Evolutionary conservation across 1,284 basidiomycete species (phyloP).

Genomic region (Pascua sp.): DNA sequence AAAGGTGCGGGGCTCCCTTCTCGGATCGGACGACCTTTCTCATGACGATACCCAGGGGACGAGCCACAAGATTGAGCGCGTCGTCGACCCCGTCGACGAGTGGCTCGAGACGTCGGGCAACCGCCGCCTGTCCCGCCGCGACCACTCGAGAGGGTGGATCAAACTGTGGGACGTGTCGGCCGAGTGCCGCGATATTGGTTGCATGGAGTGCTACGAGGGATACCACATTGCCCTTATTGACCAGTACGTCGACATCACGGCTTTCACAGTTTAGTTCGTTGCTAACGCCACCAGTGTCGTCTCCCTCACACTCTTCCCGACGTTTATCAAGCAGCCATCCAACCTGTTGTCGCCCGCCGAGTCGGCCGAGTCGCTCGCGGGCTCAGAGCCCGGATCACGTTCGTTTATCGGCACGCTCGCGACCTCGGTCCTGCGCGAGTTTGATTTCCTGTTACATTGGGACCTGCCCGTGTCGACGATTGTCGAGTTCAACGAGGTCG

Average conservation of each 20-base stretch:
- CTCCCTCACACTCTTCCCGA: constrained; percentile 36
- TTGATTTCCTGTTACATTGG: constrained; percentile 36
- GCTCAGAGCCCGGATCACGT: not conserved
- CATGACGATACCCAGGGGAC: not conserved
- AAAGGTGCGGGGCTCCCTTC: constrained; percentile 13
- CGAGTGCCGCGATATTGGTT: constrained; percentile 44
- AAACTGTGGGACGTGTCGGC: constrained; percentile 43
- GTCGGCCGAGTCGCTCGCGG: constrained; percentile 9
- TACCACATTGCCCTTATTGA: constrained; percentile 45
- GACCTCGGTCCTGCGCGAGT: constrained; percentile 26
- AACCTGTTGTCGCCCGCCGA: constrained; percentile 4
- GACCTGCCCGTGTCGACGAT: constrained; percentile 42
- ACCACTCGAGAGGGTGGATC: constrained; percentile 33
- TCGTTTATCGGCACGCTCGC: constrained; percentile 23
- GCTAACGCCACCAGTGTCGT: constrained; percentile 33
- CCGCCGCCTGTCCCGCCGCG: constrained; percentile 2
- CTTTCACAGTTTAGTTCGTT: not conserved
- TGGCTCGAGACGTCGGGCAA: constrained; percentile 19
- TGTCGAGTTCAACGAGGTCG: constrained; percentile 48
- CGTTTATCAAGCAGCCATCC: constrained; percentile 17
- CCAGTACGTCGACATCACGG: constrained; percentile 32
- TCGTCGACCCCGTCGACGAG: constrained; percentile 17
- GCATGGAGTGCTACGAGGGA: constrained; percentile 48
- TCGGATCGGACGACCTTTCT: constrained; percentile 13
- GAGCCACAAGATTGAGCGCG: not conserved